Evolutionary conservation across 2,329 filamentous ascomycete genomes (phyloP).

Genomic region (Hypocreales sp.): DNA sequence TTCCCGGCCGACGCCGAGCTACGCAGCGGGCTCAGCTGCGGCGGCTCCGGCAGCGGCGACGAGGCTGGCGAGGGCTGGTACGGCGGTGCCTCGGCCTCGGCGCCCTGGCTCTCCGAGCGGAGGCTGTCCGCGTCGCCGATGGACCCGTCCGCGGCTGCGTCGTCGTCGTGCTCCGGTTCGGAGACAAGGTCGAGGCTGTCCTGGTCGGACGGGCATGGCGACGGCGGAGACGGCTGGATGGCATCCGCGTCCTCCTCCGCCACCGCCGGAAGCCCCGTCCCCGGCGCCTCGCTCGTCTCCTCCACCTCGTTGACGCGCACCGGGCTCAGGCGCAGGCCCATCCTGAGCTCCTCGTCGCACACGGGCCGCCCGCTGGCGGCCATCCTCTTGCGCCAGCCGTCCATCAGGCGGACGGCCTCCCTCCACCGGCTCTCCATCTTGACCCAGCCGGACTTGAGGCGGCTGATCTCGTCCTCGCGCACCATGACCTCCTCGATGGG

Average conservation of each 20-base stretch:
- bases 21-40: conserved; percentile 34
- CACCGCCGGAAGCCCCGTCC: conserved; percentile 26
- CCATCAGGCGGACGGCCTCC: conserved; percentile 80
- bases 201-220: conserved; percentile 12
- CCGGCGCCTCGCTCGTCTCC: conserved; percentile 24
- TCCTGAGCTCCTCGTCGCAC: conserved; percentile 50
- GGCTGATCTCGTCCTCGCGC: conserved; percentile 80
- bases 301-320: conserved; percentile 37
- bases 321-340: conserved; percentile 49
- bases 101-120: conserved; percentile 26
- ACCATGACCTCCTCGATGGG: conserved; percentile 85
- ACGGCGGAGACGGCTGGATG: too few relatives aligned
- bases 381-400: conserved; percentile 80
- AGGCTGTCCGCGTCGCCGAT: conserved; percentile 29
- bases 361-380: conserved; percentile 53
- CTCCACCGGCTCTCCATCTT: conserved; percentile 87
- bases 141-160: conserved; percentile 3
- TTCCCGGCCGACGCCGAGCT: conserved; percentile 37
- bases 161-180: conserved; percentile 10
- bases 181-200: conserved; percentile 6
- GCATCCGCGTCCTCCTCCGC: conserved; percentile 29
- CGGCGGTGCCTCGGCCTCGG: conserved; percentile 20
- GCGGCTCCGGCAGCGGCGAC: conserved; percentile 29
- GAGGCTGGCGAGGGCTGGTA: conserved; percentile 18
- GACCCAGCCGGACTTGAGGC: conserved; percentile 74